Base-by-base conservation (phyloP, 495 filamentous ascomycete species). In the Trichoderma gamsii region DNA sequence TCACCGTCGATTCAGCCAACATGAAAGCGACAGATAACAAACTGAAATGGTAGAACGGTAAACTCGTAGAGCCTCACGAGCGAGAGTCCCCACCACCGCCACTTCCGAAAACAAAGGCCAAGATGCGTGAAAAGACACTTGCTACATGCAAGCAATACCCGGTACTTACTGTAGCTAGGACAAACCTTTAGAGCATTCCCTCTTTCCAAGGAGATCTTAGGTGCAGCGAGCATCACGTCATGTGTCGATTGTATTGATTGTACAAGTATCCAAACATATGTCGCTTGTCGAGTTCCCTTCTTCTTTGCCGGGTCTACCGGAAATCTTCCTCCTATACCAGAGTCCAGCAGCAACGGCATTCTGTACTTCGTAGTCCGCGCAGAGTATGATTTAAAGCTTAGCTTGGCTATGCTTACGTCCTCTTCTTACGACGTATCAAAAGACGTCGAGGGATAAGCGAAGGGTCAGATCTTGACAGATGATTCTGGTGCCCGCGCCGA, bases 401-500 rank as follows among this genome's bases (percentile, higher is more conserved):
- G 51, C 51, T 56, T n/a, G 21, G 23, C 23, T 15, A 18, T 52
- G 56, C 56, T 61, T 61, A 61, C 56, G 56, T 61, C 56, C 27
- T 32, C 25, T 61, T 21, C 25, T 35, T 49, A 49, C 9, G 56
- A 18, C 56, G 27, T 15, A 61, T 56, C 3, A 25, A 25, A 56
- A 4, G 1, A 21, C 3, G 21, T 23, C 51, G 8, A 56, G 51
- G 51, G 21, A 56, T 61, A 61, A 61, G 56, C 56, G n/a, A 61
- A 61, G 56, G 15, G 56, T 61, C 16, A 61, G 56, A 61, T 61
- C 56, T 61, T 61, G 56, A 61, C 56, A 61, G 56, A 61, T 61
- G 25, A 15, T 61, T 13, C 25, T 61, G 25, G 52, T 32, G 12
- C 29, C 56, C 56, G 29, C 56, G 56, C 12, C 13, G 56, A 32